Base-by-base conservation (phyloP, 495 filamentous ascomycete species). In the Aspergillus conjunctus region DNA sequence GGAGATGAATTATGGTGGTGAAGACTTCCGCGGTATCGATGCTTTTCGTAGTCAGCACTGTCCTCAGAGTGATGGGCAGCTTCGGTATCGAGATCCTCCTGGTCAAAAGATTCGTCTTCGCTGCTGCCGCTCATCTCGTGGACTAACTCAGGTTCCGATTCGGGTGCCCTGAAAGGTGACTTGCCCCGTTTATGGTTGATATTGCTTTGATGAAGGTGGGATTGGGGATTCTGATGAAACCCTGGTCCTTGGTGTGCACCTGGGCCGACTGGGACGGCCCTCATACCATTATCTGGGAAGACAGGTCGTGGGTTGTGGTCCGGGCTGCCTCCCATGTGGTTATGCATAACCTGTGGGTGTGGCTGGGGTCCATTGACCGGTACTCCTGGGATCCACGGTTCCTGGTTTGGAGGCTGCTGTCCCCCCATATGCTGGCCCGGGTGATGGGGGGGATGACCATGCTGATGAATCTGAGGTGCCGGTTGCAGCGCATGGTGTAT, bases 1-100 rank as follows among this genome's bases (percentile, higher is more conserved):
- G 63, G 22, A n/a, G 62, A 51, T 30, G 66, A 60, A 43, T 66
- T 41, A 12, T 54, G 58, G 14, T 60, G 63, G 55, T 58, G 66
- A 14, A 66, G 58, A 32, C 63, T 68, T 11, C 63, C 62, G 21
- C 63, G 58, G 55, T 18, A 14, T 3, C 58, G 58, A 21, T 12
- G 9, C 1, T 51, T 56, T 34, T 53, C 44, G 22, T 43, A 12
- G 18, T 62, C 54, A 3, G 7, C 20, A 7, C 58, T 59, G 15
- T 56, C 59, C 20, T 65, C 63, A 6, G 62, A 65, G 51, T 48
- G 43, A 20, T 65, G 55, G 15, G 63, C 54, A 14, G 58, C 18
- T 15, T 60, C 62, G 31, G 58, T 32, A 17, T 58, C 56, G 7
- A 58, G 59, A 17, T 66, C 61, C 11, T 48, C 58, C 20, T 33